Conservation (phyloP, 2,329 filamentous ascomycete genomes). For the Botryotinia convoluta region DNA sequence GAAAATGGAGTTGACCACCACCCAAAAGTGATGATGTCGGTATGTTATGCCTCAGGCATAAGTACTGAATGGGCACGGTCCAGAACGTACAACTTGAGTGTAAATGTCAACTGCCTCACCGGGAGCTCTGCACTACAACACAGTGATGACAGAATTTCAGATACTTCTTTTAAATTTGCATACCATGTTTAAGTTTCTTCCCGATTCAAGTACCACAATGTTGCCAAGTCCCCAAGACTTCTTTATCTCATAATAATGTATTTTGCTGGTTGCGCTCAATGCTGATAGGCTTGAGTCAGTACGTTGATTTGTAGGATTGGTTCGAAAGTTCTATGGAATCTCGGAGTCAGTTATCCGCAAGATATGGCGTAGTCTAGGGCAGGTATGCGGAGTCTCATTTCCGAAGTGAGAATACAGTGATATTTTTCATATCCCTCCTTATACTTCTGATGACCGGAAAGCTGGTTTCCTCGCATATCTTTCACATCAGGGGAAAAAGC, state of each 20-base stretch:
- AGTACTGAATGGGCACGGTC: not conserved
- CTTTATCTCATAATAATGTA: too few species aligned
- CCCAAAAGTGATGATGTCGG: conserved; percentile 10
- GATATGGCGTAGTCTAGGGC: not conserved
- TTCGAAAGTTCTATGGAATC: not conserved
- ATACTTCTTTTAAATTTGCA: too few species aligned
- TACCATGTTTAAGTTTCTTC: too few species aligned
- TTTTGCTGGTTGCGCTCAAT: too few species aligned
- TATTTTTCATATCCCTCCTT: not conserved
- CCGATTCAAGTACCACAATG: too few species aligned
- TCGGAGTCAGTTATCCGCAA: not conserved
- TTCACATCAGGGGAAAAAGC: not conserved
- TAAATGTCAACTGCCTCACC: not conserved
- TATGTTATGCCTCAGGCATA: not conserved
- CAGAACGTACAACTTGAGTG: not conserved
- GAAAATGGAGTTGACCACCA: conserved; percentile 7
- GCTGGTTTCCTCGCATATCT: not conserved
- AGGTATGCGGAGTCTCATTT: not conserved
- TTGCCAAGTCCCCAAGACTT: too few species aligned
- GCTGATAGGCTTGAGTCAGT: too few species aligned
- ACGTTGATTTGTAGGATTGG: not conserved
- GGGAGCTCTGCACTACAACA: not conserved
- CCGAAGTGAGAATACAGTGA: not conserved
- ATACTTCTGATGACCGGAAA: not conserved
- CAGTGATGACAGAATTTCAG: not conserved